Evolutionary conservation across 2,329 filamentous ascomycete species (phyloP).

Genomic region (Myriangium duriaei): DNA sequence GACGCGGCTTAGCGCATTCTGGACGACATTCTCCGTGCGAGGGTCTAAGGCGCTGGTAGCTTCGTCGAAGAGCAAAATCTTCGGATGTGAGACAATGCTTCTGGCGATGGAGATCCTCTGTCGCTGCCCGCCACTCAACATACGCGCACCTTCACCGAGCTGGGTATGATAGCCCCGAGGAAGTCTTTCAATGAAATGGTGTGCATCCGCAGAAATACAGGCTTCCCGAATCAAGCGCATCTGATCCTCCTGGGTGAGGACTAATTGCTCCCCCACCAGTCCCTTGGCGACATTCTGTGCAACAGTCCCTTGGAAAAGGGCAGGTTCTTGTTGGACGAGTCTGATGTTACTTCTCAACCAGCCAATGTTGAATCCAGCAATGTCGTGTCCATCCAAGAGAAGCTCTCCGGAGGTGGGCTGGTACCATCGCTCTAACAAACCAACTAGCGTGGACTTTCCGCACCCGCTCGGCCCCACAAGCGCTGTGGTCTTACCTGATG

Average conservation of each 20-base stretch:
- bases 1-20: conserved; percentile 22
- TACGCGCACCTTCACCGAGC: conserved; percentile 22
- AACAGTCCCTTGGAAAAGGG: conserved; percentile 24
- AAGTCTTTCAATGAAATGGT: conserved; percentile 26
- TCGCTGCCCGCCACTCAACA: conserved; percentile 24
- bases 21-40: conserved; percentile 22
- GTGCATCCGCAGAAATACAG: conserved; percentile 22
- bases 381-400: conserved; percentile 21
- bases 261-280: conserved; percentile 18
- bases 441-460: conserved; percentile 28
- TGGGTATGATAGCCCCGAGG: conserved; percentile 24
- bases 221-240: conserved; percentile 22
- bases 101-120: conserved; percentile 27
- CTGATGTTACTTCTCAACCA: conserved; percentile 23
- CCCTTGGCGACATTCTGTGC: conserved; percentile 26
- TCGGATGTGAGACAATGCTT: conserved; percentile 24
- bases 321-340: conserved; percentile 26
- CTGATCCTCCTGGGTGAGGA: conserved; percentile 18
- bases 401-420: conserved; percentile 18
- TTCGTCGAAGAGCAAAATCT: conserved; percentile 25
- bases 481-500: conserved; percentile 34
- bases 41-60: conserved; percentile 27
- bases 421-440: conserved; percentile 25
- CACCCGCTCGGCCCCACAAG: conserved; percentile 27
- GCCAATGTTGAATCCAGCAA: conserved; percentile 19